Evolutionary conservation across 257 asterid species (phyloP).

Genomic region (Forsythia viridissima): DNA sequence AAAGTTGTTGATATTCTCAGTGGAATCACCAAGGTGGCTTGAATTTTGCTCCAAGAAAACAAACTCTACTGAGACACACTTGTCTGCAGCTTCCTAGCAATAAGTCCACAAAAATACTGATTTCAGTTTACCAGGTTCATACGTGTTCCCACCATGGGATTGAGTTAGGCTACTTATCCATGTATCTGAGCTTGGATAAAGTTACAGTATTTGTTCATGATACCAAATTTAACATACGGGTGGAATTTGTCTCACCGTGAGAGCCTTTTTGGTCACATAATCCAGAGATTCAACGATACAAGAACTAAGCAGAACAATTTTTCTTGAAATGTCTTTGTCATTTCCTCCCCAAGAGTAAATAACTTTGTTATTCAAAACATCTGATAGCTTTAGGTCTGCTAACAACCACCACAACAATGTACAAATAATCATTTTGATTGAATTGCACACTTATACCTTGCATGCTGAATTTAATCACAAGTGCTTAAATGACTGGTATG

Average conservation of each 20-base stretch:
- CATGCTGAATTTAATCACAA: not conserved
- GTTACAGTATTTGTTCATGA: slow-evolving; percentile 12
- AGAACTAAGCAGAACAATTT: slow-evolving; percentile 66
- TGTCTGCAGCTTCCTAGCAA: slow-evolving; percentile 78
- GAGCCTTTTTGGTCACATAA: slow-evolving; percentile 52
- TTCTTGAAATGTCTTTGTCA: slow-evolving; percentile 48
- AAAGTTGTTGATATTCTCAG: slow-evolving; percentile 52
- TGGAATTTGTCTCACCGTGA: slow-evolving; percentile 58
- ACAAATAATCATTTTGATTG: slow-evolving; percentile 18
- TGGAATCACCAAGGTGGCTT: slow-evolving; percentile 51
- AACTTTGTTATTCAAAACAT: slow-evolving; percentile 54
- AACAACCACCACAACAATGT: slow-evolving; percentile 21
- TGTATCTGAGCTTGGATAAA: not conserved
- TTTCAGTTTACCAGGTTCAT: not conserved
- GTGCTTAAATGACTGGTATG: slow-evolving; percentile 3
- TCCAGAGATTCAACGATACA: slow-evolving; percentile 53
- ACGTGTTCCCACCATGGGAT: not conserved
- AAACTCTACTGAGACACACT: slow-evolving; percentile 65
- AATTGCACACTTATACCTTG: slow-evolving; percentile 2
- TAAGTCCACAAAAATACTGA: slow-evolving; percentile 27
- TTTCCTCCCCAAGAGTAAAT: slow-evolving; percentile 59
- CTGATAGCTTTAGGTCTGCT: slow-evolving; percentile 69
- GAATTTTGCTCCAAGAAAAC: slow-evolving; percentile 62
- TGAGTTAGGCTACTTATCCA: slow-evolving; percentile 1
- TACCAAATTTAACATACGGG: slow-evolving; percentile 25